Evolutionary conservation across 805 yeast species (phyloP), one percentile per base, ranked within the genome.

Genomic region (Myxozyma melibiosi): DNA sequence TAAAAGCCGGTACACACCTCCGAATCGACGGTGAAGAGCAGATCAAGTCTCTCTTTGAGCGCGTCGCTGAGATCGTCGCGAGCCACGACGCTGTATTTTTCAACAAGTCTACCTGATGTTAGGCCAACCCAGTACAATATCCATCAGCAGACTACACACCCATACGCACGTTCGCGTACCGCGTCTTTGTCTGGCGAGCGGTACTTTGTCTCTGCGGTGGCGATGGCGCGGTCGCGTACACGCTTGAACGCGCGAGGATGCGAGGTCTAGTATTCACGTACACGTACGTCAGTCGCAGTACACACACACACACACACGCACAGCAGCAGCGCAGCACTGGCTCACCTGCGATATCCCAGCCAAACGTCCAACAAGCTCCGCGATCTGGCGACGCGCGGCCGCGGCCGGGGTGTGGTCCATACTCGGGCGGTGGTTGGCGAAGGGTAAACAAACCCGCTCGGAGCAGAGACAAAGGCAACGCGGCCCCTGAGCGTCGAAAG

Each of bases 11-110:
- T 22, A 24, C 40, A 13, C 11, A 57, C 58, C 41, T 67, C 69
- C 34, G 65, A 49, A 7, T 51, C 41, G 11, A 33, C 47, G 27
- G 66, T 57, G 20, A 67, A 49, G 4, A 41, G 27, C 18, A 22
- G 37, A 6, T 63, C 54, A n/a, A 71, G 57, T 33, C 68, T 63
- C 4, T 27, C 41, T 14, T 49, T 50, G 37, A 72, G 57, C 22
- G 60, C 67, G 25, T 43, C 51, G 2, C 74, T 67, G 11, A 71
- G 52, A 14, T 68, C 71, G 25, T 59, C 58, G 24, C 71, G 64
- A 7, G 72, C 74, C 2, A 63, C 44, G 4, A 72, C 68, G 18
- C 53, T 55, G 41, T 66, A 66, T 31, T 67, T 68, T 55, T 69
- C 70, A 7, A 60, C 59, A 7, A 70, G 49, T 3, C 67, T 62